Conservation (phyloP, 1,284 basidiomycete species). For the Trametes hirsuta region DNA sequence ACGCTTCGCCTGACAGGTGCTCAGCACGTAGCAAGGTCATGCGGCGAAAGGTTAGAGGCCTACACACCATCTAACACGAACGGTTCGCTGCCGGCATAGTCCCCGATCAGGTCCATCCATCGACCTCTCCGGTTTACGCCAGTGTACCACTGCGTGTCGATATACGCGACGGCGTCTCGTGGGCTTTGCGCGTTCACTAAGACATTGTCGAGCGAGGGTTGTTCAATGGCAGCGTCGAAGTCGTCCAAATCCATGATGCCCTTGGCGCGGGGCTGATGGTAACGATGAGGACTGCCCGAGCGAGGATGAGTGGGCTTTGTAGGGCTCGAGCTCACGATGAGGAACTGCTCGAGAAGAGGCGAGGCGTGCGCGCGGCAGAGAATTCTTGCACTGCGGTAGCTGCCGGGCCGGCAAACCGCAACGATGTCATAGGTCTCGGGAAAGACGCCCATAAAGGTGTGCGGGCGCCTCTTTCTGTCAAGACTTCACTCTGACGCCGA, state of each 20-base stretch:
- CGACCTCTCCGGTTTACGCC: conserved; percentile 38
- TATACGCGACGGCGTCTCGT: conserved; percentile 25
- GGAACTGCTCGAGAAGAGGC: conserved; percentile 1
- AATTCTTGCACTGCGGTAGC: conserved; percentile 6
- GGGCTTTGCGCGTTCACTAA: conserved; percentile 8
- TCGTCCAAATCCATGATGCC: conserved; percentile 39
- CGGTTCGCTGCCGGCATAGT: conserved; percentile 68
- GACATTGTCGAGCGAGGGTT: conserved; percentile 9
- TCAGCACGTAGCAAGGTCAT: not conserved
- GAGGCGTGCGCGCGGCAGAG: no score
- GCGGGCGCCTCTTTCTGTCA: not conserved
- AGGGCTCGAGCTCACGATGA: not conserved
- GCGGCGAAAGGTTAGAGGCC: not conserved
- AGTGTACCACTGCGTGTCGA: conserved; percentile 36
- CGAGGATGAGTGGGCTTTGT: not conserved
- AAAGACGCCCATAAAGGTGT: conserved; percentile 14
- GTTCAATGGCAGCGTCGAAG: conserved; percentile 25
- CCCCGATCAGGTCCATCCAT: conserved; percentile 73
- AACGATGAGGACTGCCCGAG: not conserved
- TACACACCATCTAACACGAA: conserved; percentile 66
- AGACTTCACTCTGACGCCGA: not conserved
- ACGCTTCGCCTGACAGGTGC: conserved; percentile 53
- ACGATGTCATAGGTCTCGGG: not conserved
- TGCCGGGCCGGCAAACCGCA: conserved; percentile 6
- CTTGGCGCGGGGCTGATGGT: not conserved